A percentile compares a stretch with the other conserved stretches of the same genome.
Evolutionary conservation across 2,329 filamentous ascomycete genomes (phyloP).

Genomic region (Lomentospora prolificans): DNA sequence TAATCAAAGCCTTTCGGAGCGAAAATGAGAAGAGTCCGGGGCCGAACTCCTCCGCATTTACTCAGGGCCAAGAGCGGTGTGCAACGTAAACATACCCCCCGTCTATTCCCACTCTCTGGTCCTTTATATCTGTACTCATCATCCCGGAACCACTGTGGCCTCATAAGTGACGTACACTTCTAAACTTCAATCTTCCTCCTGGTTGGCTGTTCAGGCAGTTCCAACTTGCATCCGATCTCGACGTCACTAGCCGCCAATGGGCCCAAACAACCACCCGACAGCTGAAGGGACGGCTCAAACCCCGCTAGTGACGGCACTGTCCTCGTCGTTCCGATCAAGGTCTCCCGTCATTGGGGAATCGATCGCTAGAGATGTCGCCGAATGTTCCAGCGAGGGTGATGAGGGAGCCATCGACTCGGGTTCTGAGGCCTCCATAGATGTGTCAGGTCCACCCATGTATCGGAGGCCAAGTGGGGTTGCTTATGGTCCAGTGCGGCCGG

Average conservation of each 20-base stretch:
- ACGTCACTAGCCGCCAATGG: not conserved
- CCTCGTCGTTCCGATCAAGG: constrained; percentile 43
- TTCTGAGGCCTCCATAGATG: constrained; percentile 19
- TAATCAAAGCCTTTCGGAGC: too few relatives aligned
- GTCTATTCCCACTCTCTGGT: too few relatives aligned
- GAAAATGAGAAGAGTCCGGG: too few relatives aligned
- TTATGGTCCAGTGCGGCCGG: constrained; percentile 59
- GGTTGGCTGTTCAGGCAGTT: too few relatives aligned
- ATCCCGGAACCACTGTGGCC: too few relatives aligned
- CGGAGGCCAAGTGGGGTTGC: constrained; percentile 69
- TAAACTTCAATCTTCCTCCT: not conserved
- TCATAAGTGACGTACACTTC: not conserved
- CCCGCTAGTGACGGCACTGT: constrained; percentile 16
- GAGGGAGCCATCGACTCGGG: constrained; percentile 23
- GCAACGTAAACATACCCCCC: too few relatives aligned
- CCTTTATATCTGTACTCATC: too few relatives aligned
- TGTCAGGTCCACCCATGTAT: constrained; percentile 47
- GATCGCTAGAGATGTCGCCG: constrained; percentile 56
- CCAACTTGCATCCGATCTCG: too few relatives aligned
- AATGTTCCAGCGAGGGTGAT: constrained; percentile 48
- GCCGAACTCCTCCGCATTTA: too few relatives aligned
- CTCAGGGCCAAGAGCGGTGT: too few relatives aligned
- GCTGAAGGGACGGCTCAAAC: not conserved
- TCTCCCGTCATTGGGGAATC: constrained; percentile 59
- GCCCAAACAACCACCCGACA: not conserved